These are phyloP conservation scores for Prunus persica DNA, from an alignment of 306 rosid genomes.

Conservation along the genomic window Prunus_persica_NCBIv2 NC_034009.1:38559501-38560000, in stretches of 20 bases:
- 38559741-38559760: constrained; percentile 89
- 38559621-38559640: constrained; percentile 98
- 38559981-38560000: constrained; percentile 60
- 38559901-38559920: neutral
- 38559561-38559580: constrained; percentile 96
- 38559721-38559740: constrained; percentile 45
- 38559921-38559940: constrained; percentile 5
- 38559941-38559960: constrained; percentile 37
- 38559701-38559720: constrained; percentile 23
- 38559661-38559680: constrained; percentile 9
- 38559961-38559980: constrained; percentile 94
- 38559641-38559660: constrained; percentile 99
- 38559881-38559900: neutral
- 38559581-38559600: constrained; percentile 99
- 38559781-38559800: constrained; percentile 78
- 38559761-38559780: constrained; percentile 94
- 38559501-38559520: constrained; percentile 95
- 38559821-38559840: constrained; percentile 99
- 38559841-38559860: constrained; percentile 79
- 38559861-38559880: constrained; percentile 13
- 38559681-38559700: constrained; percentile 16
- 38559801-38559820: constrained; percentile 91
- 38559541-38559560: constrained; percentile 84
- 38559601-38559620: constrained; percentile 97
- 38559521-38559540: constrained; percentile 99